Conservation (phyloP, 225 moss, liverwort and hornwort genomes). For the Pseudisothecium myosuroides region DNA sequence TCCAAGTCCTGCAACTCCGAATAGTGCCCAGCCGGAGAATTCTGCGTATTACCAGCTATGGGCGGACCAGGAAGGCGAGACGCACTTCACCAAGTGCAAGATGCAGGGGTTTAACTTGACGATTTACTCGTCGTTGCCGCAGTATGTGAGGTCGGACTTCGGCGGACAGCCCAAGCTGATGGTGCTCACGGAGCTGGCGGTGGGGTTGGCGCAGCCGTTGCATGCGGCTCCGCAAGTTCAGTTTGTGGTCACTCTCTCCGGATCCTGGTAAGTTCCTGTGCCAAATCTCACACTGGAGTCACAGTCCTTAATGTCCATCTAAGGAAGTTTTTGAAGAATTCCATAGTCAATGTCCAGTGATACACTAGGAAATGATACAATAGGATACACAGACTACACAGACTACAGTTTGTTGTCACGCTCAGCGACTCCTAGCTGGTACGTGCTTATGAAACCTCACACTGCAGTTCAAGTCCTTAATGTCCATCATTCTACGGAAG, state of each 20-base stretch:
- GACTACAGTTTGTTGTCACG: too few relatives aligned
- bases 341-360: too few relatives aligned
- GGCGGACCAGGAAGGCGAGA: conserved; percentile 61
- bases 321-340: neutral
- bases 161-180: conserved; percentile 23
- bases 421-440: too few relatives aligned
- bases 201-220: conserved; percentile 54
- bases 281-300: neutral
- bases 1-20: neutral
- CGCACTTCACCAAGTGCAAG: conserved; percentile 49
- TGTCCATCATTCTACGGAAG: too few relatives aligned
- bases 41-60: conserved; percentile 40
- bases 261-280: conserved; percentile 31
- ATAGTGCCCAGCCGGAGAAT: neutral
- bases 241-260: conserved; percentile 62
- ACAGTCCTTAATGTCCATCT: neutral
- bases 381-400: too few relatives aligned
- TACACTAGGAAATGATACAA: too few relatives aligned
- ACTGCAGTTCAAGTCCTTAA: too few relatives aligned
- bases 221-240: conserved; percentile 64
- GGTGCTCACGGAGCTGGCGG: conserved; percentile 54
- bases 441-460: too few relatives aligned
- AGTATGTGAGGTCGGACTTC: conserved; percentile 46
- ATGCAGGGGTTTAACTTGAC: conserved; percentile 53
- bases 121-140: conserved; percentile 33